phyloP scores from a whole-genome alignment of 768 basidiomycete species.

The Boletales sp. region DNA sequence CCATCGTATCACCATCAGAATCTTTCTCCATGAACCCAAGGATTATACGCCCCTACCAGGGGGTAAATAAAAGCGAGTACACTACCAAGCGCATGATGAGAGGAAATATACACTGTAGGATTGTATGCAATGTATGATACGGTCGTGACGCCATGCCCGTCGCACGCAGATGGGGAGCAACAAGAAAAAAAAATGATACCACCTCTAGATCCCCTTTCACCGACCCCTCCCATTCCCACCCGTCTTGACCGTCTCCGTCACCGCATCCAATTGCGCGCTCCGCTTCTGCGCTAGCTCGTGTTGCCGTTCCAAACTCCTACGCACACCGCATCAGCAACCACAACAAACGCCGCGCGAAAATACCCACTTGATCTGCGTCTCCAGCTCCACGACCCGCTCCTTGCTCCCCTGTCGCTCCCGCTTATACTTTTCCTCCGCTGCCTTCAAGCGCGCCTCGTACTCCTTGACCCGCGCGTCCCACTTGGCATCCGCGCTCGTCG shows the following conservation, averaged over 20 bases:
- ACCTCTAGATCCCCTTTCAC: conserved; percentile 14
- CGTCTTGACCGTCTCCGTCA: conserved; percentile 27
- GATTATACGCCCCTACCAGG: too few relatives aligned
- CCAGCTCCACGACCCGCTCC: conserved; percentile 72
- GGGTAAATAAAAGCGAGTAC: too few relatives aligned
- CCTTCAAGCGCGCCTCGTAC: conserved; percentile 76
- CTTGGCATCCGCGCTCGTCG: conserved; percentile 68
- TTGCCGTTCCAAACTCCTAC: conserved; percentile 72
- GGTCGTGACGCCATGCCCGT: conserved; percentile 4
- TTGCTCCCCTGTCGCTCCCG: conserved; percentile 91
- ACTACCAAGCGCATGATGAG: too few relatives aligned
- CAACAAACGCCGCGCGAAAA: conserved; percentile 4
- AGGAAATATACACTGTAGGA: conserved; percentile 4
- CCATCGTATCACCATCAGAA: too few relatives aligned
- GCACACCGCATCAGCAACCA: background rate
- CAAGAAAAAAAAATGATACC: conserved; percentile 1
- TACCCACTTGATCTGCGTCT: conserved; percentile 74
- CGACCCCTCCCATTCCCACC: conserved; percentile 9
- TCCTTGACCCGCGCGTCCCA: conserved; percentile 97
- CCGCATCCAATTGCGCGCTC: conserved; percentile 35
- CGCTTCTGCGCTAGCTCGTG: conserved; percentile 77
- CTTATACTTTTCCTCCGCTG: conserved; percentile 90
- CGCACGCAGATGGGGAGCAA: conserved; percentile 7
- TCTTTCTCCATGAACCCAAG: too few relatives aligned
- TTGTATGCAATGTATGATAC: conserved; percentile 7